Evolutionary conservation across 495 filamentous ascomycete genomes (phyloP).

Genomic region (Aspergillus cristatus): DNA sequence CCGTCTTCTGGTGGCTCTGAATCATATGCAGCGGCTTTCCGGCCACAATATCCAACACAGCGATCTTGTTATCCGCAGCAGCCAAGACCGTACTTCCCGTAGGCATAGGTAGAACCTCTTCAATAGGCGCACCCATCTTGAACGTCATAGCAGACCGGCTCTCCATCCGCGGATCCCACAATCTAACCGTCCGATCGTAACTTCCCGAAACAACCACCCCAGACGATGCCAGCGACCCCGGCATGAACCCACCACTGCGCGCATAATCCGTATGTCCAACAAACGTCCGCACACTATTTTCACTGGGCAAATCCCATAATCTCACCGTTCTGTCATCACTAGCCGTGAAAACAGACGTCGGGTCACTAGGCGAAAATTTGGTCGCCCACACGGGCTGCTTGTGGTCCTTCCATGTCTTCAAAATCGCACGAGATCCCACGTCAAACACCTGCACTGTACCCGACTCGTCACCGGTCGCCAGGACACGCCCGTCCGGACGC

Average conservation of each 20-base stretch:
- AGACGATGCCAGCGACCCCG: conserved; percentile 55
- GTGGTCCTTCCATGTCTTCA: conserved; percentile 94
- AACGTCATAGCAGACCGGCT: conserved; percentile 72
- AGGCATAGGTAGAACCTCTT: conserved; percentile 75
- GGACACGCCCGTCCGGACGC: conserved; percentile 74
- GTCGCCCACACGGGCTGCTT: conserved; percentile 91
- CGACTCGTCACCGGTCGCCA: conserved; percentile 84
- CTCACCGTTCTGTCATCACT: conserved; percentile 88
- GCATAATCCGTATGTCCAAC: conserved; percentile 92
- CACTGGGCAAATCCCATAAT: conserved; percentile 84
- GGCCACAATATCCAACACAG: conserved; percentile 88
- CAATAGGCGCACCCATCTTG: conserved; percentile 81
- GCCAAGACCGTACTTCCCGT: conserved; percentile 80
- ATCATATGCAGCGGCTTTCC: conserved; percentile 79
- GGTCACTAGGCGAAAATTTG: conserved; percentile 75
- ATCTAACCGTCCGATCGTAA: conserved; percentile 86
- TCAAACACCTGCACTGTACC: conserved; percentile 94
- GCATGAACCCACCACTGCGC: conserved; percentile 75
- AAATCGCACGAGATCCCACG: conserved; percentile 72
- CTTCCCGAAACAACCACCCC: conserved; percentile 75
- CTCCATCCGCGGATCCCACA: conserved; percentile 84
- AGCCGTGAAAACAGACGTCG: conserved; percentile 74
- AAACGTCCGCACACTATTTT: conserved; percentile 64
- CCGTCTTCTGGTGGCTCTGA: conserved; percentile 94
- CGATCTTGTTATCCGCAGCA: conserved; percentile 77